Base-by-base conservation (phyloP, 805 yeast species). In the Maudiozyma bulderi region DNA sequence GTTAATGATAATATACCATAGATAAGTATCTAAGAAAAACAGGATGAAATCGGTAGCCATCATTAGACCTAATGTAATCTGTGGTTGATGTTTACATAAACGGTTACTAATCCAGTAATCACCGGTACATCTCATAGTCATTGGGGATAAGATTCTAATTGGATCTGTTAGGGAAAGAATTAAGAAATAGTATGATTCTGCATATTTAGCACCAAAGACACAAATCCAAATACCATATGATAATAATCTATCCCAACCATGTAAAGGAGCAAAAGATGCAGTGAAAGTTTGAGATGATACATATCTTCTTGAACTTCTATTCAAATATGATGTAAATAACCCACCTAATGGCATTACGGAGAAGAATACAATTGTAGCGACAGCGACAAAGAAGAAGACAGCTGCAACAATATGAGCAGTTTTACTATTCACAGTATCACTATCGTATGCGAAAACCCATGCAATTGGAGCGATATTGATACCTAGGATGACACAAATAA, bases 1-100 rank as follows among this genome's bases (percentile, higher is more conserved):
- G 80, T 90, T 93, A 69, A 86, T 81, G 60, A 93, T 75, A 75
- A 93, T 90, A 78, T 91, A 93, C 99, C 99, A 93, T 84, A 93
- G 80, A 70, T 88, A 93, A 52, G 98, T 87, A 84, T 93, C 99
- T 76, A 93, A 78, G 82, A 93, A 93, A 84, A 91, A 93, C 72
- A 93, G 77, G 61, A 93, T 75, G 76, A 93, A 74, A 72, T 93
- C 99, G 46, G 95, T 91, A 52, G 84, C 81, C 59, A 78, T 81
- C 96, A 93, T 91, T 73, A 93, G 74, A 65, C 95, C 97, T 65
- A 93, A 75, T 35, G 88, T 89, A 62, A 93, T 81, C 65, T 80
- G 84, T 29, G 95, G 84, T 72, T 93, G 99, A 51, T 85, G 86
- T 54, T 70, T 73, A 75, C 99, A 93, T 49, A 93, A 71, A 15